Conservation (phyloP, 345 rosid species). For the Melastoma malabathricum region DNA sequence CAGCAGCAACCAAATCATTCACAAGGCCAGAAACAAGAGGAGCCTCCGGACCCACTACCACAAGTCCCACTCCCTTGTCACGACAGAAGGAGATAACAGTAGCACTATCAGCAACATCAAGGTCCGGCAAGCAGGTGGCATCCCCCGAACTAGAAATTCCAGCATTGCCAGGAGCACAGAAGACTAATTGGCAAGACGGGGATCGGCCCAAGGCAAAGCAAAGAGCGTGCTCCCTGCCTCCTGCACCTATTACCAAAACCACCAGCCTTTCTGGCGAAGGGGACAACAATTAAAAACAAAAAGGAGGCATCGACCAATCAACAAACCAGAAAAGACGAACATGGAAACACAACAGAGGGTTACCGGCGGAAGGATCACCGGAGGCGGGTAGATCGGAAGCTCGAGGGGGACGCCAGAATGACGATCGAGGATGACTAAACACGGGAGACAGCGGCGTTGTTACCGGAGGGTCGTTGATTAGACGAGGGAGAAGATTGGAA, state of each 20-base stretch:
- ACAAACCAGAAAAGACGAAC: too few relatives aligned
- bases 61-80: conserved; percentile 52
- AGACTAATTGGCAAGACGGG: conserved; percentile 53
- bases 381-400: too few relatives aligned
- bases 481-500: too few relatives aligned
- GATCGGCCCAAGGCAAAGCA: conserved; percentile 75
- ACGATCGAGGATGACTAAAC: too few relatives aligned
- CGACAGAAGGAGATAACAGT: conserved; percentile 65
- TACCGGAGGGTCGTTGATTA: too few relatives aligned
- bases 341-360: too few relatives aligned
- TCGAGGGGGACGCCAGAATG: too few relatives aligned
- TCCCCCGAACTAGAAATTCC: conserved; percentile 74
- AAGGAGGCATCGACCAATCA: too few relatives aligned
- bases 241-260: conserved; percentile 91
- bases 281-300: neutral
- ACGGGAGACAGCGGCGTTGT: too few relatives aligned
- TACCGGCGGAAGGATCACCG: too few relatives aligned
- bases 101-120: conserved; percentile 44
- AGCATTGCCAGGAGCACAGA: conserved; percentile 89
- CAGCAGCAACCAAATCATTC: conserved; percentile 52
- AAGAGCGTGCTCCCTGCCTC: conserved; percentile 86
- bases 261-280: conserved; percentile 43
- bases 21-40: conserved; percentile 86
- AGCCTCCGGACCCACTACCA: conserved; percentile 91
- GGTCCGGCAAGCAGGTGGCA: conserved; percentile 70